Conservation (phyloP, 2,329 filamentous ascomycete genomes). For the Talaromyces atroroseus region DNA sequence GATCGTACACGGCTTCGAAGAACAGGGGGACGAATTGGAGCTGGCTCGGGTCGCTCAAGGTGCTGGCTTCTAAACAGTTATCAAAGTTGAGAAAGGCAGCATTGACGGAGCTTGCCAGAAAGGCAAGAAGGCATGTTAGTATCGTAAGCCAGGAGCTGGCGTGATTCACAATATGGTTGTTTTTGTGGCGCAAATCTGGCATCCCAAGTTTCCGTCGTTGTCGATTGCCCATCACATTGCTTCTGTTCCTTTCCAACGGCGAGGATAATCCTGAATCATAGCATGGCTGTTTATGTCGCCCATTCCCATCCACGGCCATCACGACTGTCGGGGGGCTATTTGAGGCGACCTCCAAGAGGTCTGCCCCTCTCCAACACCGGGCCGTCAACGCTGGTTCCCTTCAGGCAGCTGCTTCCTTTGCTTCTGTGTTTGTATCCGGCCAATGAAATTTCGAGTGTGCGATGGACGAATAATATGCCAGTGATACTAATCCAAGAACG, state of each 20-base stretch:
- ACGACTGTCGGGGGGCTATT: constrained; percentile 23
- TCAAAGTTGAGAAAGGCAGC: constrained; percentile 70
- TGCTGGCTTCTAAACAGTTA: constrained; percentile 67
- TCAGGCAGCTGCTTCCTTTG: not conserved
- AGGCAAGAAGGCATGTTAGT: not conserved
- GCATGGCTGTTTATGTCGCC: constrained; percentile 14
- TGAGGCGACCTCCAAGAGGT: constrained; percentile 39
- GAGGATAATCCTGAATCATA: constrained; percentile 8
- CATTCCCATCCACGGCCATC: constrained; percentile 27
- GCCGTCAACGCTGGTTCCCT: constrained; percentile 29
- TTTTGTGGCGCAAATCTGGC: not conserved
- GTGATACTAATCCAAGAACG: not conserved
- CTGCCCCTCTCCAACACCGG: constrained; percentile 33
- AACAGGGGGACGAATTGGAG: constrained; percentile 76
- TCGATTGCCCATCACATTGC: constrained; percentile 4
- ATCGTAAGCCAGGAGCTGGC: not conserved
- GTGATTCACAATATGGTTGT: not conserved
- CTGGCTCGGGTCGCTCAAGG: constrained; percentile 52
- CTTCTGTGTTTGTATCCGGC: not conserved
- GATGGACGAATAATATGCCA: not conserved
- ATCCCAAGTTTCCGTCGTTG: not conserved
- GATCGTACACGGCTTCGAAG: constrained; percentile 69
- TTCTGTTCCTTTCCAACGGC: not conserved
- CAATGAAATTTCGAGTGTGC: not conserved
- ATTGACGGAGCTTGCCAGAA: constrained; percentile 34